These are phyloP conservation scores for Cornus kousa DNA, from an alignment of 148 eudicot species.

Conservation along the genomic window DNA sequence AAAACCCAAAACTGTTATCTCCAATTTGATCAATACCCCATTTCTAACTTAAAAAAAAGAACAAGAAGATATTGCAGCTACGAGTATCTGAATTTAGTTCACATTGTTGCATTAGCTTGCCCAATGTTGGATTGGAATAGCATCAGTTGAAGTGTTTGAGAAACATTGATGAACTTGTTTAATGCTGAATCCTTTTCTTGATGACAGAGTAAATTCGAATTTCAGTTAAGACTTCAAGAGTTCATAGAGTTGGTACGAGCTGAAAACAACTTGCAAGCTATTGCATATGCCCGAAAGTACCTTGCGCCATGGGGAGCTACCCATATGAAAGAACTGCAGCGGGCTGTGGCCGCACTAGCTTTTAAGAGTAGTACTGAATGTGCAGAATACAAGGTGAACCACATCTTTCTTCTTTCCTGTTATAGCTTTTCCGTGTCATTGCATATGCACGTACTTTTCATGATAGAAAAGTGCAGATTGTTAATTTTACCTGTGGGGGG, in stretches of 20 bases:
- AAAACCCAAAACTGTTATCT: too few species aligned
- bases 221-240: conserved; percentile 96
- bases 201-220: conserved; percentile 89
- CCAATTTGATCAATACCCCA: too few species aligned
- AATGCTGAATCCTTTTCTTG: conserved; percentile 16
- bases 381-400: conserved; percentile 76
- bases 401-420: background rate
- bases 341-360: conserved; percentile 88
- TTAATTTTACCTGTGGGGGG: background rate
- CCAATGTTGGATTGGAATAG: background rate
- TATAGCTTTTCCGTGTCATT: background rate
- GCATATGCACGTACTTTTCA: background rate
- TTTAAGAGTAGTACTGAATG: conserved; percentile 89
- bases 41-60: too few species aligned
- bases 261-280: conserved; percentile 71
- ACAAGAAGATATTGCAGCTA: background rate
- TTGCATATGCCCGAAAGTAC: conserved; percentile 79
- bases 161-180: background rate
- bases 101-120: background rate
- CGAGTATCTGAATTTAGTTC: background rate
- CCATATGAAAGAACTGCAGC: conserved; percentile 92
- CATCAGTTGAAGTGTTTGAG: background rate
- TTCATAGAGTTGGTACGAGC: conserved; percentile 93
- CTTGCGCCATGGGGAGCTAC: conserved; percentile 94
- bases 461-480: background rate